Evolutionary conservation across 2,329 filamentous ascomycete species (phyloP).

Genomic region (Colletotrichum ledebouriae): DNA sequence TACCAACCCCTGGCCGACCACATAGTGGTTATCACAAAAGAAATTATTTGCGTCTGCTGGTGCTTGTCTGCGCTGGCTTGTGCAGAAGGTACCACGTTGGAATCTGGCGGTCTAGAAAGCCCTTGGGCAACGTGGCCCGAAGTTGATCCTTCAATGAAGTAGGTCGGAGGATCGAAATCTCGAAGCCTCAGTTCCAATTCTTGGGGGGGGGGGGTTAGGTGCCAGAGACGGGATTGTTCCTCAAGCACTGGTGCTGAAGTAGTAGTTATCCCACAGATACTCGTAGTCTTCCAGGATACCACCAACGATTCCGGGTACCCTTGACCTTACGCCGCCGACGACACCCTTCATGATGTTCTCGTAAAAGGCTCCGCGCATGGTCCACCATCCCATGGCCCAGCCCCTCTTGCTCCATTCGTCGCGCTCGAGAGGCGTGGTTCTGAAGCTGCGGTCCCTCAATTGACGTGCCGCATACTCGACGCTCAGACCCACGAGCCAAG

Average conservation of each 20-base stretch:
- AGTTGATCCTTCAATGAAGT: neutral
- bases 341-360: slow-evolving; percentile 87
- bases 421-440: slow-evolving; percentile 87
- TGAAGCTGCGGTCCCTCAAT: slow-evolving; percentile 78
- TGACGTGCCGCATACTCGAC: slow-evolving; percentile 93
- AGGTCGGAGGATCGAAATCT: neutral
- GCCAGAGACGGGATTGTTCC: slow-evolving; percentile 6
- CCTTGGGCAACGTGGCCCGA: slow-evolving; percentile 10
- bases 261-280: slow-evolving; percentile 98
- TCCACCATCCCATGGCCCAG: slow-evolving; percentile 95
- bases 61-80: slow-evolving; percentile 1
- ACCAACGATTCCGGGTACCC: slow-evolving; percentile 83
- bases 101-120: slow-evolving; percentile 18
- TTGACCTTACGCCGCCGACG: slow-evolving; percentile 79
- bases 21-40: slow-evolving; percentile 13
- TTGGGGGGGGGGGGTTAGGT: neutral
- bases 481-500: slow-evolving; percentile 88
- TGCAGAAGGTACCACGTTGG: slow-evolving; percentile 11
- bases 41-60: slow-evolving; percentile 7
- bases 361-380: slow-evolving; percentile 96
- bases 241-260: slow-evolving; percentile 77
- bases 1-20: slow-evolving; percentile 11
- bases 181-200: neutral
- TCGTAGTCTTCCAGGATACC: slow-evolving; percentile 96
- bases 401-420: slow-evolving; percentile 91